These are phyloP conservation scores for Chaetomium cochliodes DNA, from an alignment of 495 filamentous ascomycete species.

Conservation along the genomic window DNA sequence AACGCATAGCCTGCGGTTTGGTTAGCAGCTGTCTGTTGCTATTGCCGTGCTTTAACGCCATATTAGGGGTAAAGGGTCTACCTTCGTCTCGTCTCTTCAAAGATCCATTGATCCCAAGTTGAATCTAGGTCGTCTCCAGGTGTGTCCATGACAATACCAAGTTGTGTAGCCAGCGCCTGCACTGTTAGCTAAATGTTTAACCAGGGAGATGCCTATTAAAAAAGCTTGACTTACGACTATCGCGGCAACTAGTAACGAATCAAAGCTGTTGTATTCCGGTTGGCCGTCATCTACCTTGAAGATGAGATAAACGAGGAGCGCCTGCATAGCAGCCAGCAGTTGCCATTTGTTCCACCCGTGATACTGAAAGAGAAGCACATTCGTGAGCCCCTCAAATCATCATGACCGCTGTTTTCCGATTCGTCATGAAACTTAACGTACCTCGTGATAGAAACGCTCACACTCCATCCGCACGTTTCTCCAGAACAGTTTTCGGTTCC, in stretches of 20 bases:
- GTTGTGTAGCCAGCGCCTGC: background rate
- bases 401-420: background rate
- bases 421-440: conserved; percentile 25
- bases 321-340: conserved; percentile 12
- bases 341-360: conserved; percentile 3
- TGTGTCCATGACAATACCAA: background rate
- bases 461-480: conserved; percentile 47
- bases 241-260: background rate
- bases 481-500: conserved; percentile 48
- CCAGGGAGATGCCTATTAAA: background rate
- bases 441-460: conserved; percentile 43
- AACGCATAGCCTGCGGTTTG: conserved; percentile 25
- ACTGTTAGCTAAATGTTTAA: background rate
- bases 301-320: conserved; percentile 6
- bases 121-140: background rate
- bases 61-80: background rate
- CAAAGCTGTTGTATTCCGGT: background rate
- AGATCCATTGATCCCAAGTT: conserved; percentile 48
- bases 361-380: background rate
- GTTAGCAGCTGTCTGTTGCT: background rate
- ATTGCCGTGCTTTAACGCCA: too few species aligned
- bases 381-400: background rate
- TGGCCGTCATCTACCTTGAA: background rate
- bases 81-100: conserved; percentile 45
- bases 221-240: background rate